Conservation (phyloP, 192 early-diverging fungal species). For the Entophlyctis luteolus region DNA sequence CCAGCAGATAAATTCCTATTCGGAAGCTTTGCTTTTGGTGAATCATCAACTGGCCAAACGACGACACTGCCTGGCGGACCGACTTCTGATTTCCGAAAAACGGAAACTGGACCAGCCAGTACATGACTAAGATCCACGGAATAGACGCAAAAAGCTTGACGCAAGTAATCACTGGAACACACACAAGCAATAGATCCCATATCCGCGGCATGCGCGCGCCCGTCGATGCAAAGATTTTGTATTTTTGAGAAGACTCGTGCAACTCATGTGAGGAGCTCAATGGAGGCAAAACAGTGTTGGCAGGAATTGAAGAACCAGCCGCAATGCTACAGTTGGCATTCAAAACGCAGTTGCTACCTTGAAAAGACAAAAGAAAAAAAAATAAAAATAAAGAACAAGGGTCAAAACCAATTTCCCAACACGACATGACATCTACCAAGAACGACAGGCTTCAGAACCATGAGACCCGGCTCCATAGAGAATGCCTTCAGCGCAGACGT, state of each 20-base stretch:
- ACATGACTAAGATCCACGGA: slow-evolving; percentile 37
- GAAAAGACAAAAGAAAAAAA: too few relatives aligned
- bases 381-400: too few relatives aligned
- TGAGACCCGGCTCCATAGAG: slow-evolving; percentile 31
- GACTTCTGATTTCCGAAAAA: slow-evolving; percentile 10
- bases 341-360: slow-evolving; percentile 20
- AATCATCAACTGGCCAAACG: slow-evolving; percentile 31
- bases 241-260: slow-evolving; percentile 20
- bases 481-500: slow-evolving; percentile 31
- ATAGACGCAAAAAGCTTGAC: slow-evolving; percentile 24
- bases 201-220: slow-evolving; percentile 14
- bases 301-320: slow-evolving; percentile 34
- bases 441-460: slow-evolving; percentile 37
- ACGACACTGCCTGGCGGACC: neutral
- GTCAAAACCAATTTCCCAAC: too few relatives aligned
- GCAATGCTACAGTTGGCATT: slow-evolving; percentile 35
- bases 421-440: too few relatives aligned
- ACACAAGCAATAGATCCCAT: slow-evolving; percentile 20
- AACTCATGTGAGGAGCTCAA: slow-evolving; percentile 35
- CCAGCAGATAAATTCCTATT: slow-evolving; percentile 36
- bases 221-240: slow-evolving; percentile 24
- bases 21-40: slow-evolving; percentile 32
- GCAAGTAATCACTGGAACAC: slow-evolving; percentile 29
- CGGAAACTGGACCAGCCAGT: slow-evolving; percentile 29
- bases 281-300: slow-evolving; percentile 37